Evolutionary conservation across 176 grass and related monocot species (phyloP).

Genomic region (Aegilops tauschii): DNA sequence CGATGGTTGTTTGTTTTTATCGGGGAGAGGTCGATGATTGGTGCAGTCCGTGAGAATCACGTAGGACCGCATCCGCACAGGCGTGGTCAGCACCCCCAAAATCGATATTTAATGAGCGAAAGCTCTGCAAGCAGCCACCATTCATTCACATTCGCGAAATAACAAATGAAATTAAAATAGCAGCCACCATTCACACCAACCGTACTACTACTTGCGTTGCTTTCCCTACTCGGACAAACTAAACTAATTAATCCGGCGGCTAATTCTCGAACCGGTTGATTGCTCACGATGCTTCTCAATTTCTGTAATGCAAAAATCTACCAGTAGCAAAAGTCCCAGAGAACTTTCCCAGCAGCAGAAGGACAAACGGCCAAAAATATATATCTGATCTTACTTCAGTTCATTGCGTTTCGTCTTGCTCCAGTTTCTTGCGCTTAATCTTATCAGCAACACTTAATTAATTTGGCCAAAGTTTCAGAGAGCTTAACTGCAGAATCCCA

Average conservation of each 20-base stretch:
- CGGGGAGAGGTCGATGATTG: not conserved
- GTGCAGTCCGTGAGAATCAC: constrained; percentile 19
- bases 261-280: not conserved
- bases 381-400: not conserved
- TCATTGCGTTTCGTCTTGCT: not conserved
- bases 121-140: not conserved
- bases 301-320: not conserved
- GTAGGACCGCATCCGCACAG: not conserved
- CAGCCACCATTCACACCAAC: not conserved
- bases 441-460: not conserved
- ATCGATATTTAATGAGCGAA: not conserved
- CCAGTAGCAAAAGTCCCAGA: not conserved
- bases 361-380: not conserved
- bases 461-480: not conserved
- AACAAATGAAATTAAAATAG: not conserved
- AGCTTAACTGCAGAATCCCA: not conserved
- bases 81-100: not conserved
- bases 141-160: not conserved
- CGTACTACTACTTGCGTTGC: not conserved
- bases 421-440: not conserved
- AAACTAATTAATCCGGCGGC: not conserved
- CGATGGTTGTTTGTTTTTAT: no score
- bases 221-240: not conserved
- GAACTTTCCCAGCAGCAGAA: not conserved
- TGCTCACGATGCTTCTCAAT: not conserved